Base-by-base conservation (phyloP, 495 filamentous ascomycete species). In the Cercophora sp. region DNA sequence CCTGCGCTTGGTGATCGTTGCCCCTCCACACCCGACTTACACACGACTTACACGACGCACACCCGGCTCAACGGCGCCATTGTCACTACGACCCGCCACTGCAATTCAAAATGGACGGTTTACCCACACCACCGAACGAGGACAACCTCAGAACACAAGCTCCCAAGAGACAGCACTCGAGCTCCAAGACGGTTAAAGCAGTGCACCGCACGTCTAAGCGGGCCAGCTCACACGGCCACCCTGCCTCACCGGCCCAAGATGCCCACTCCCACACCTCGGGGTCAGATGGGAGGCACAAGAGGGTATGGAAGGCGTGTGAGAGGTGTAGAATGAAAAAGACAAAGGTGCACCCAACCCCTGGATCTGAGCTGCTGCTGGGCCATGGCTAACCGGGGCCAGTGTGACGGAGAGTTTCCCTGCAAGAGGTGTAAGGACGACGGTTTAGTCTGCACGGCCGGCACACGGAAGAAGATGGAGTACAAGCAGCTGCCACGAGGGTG, bases 281-380 rank as follows among this genome's bases (percentile, higher is more conserved):
- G 20, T 49, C 44, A 29, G 77, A 81, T 54, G 76, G 68, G 45
- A 70, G 77, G 54, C 77, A 80, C 58, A 85, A 85, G 65, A 71
- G 83, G 55, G 83, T 86, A 29, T 85, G 83, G 74, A 86, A 85
- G 66, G 83, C 83, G 19, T 86, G 83, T 57, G 83, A 86, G 66
- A 72, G 83, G 55, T 86, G 83, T 74, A 71, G 83, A 54, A 80
- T 85, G 70, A 87, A 85, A 71, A 87, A 87, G 68, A 84, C 80
- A 54, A 86, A 86, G 78, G 82, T 81, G 66, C 40, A n/a, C n/a
- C n/a, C n/a, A n/a, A n/a, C n/a, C n/a, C n/a, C n/a, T n/a, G n/a
- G n/a, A n/a, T n/a, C n/a, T n/a, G n/a, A n/a, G n/a, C n/a, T n/a
- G n/a, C n/a, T n/a, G n/a, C n/a, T n/a, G n/a, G n/a, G n/a, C n/a